phyloP scores from a whole-genome alignment of 805 yeast species.

The Yarrowia osloensis region DNA sequence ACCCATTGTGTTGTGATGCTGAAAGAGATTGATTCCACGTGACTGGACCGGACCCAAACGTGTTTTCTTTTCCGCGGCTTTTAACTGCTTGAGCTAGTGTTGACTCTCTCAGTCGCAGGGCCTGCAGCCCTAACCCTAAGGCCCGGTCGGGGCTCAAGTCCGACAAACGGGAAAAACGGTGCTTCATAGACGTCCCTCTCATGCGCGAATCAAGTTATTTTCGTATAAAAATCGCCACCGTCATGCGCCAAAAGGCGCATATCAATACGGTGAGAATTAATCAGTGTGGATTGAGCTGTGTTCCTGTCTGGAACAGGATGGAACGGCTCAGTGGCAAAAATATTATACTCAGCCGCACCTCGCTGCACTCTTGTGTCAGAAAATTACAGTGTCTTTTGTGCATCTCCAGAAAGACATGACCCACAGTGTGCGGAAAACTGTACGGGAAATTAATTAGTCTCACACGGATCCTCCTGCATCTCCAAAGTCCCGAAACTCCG shows the following conservation, averaged over 20 bases:
- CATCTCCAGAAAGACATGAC: too few species aligned
- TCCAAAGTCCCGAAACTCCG: not conserved
- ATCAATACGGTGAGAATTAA: not conserved
- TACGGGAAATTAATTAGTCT: not conserved
- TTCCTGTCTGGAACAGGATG: not conserved
- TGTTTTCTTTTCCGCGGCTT: constrained; percentile 20
- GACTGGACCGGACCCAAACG: not conserved
- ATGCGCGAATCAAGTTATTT: not conserved
- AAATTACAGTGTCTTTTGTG: too few species aligned
- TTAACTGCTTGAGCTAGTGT: constrained; percentile 24
- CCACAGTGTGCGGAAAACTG: too few species aligned
- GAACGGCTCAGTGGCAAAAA: not conserved
- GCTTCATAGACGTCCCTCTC: not conserved
- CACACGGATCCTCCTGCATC: not conserved
- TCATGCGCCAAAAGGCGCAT: not conserved
- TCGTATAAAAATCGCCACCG: not conserved
- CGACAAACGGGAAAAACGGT: constrained; percentile 13
- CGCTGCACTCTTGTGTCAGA: not conserved
- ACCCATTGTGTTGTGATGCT: constrained; percentile 3
- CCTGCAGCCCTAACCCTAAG: not conserved
- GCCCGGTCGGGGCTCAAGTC: not conserved
- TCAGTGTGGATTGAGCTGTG: too few species aligned
- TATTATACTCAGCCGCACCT: not conserved
- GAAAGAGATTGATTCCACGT: not conserved
- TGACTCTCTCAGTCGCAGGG: not conserved